These are phyloP conservation scores for Colletotrichum chlorophyti DNA, from an alignment of 2,329 filamentous ascomycete species.

Conservation along the genomic window DNA sequence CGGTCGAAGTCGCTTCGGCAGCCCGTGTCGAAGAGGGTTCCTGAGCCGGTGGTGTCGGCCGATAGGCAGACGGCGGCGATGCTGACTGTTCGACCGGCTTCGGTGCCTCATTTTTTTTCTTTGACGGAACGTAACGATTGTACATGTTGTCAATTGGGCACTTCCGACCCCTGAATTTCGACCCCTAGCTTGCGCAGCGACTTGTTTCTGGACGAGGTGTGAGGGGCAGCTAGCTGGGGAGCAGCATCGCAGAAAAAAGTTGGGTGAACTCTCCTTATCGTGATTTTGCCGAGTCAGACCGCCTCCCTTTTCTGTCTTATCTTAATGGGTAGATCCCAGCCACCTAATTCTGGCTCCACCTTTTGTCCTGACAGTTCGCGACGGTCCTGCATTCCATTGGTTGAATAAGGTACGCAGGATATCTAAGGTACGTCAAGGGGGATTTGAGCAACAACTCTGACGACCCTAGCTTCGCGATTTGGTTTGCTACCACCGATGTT, in stretches of 20 bases:
- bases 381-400: no score
- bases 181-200: not conserved
- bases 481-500: no score
- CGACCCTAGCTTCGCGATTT: no score
- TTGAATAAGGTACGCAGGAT: no score
- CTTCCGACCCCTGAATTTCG: not conserved
- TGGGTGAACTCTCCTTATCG: constrained; percentile 41
- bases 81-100: constrained; percentile 1
- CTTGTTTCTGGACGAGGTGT: not conserved
- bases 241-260: constrained; percentile 41
- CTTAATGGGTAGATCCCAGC: not conserved
- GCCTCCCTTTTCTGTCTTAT: constrained; percentile 37
- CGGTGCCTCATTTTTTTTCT: constrained; percentile 33
- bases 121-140: constrained; percentile 46
- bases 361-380: no score
- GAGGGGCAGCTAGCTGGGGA: constrained; percentile 25
- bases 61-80: constrained; percentile 1
- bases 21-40: constrained; percentile 20
- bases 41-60: constrained; percentile 9
- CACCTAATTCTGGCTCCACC: no score
- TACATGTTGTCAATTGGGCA: constrained; percentile 23
- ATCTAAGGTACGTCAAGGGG: no score
- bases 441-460: no score
- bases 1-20: not conserved
- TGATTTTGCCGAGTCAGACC: constrained; percentile 45